Base-by-base conservation (phyloP, 2,329 filamentous ascomycete genomes). In the Orbilia oligospora region DNA sequence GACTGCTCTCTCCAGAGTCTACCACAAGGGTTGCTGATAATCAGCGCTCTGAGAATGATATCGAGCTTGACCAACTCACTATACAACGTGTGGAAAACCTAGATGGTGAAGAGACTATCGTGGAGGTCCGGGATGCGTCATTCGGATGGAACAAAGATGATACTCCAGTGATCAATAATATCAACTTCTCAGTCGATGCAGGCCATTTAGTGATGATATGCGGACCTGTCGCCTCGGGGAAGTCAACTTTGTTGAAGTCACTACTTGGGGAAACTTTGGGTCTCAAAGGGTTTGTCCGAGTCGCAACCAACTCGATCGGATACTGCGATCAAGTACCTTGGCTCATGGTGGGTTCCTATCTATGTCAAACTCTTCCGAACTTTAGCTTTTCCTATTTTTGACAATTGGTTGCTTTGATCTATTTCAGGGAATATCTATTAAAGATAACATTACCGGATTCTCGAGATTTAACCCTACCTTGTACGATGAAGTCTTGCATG, bases 201-300 rank as follows among this genome's bases (percentile, higher is more conserved):
- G 76, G 81, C 3, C 82, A 79, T 0, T 64, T 85, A 0, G 86
- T 83, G 12, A 83, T 86, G 76, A 49, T 87, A 1, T 81, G 86
- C 0, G 86, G 86, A 0, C 84, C 83, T 0, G 85, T 87, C 0
- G 86, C 86, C 0, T 85, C 84, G n/a, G 86, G 86, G 24, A 87
- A 87, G 63, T 85, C 85, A 0, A 84, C 83, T 0, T 78, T 87
- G 0, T 76, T 86, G 9, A 83, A 85, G 36, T 83, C 83, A 0
- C 81, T 87, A 0, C 79, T 86, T 0, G 85, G 86, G 0, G 86
- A 86, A 70, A 78, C 83, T 0, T 64, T 80, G 0, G 68, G 81
- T 2, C 53, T 81, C 0, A 69, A 76, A 0, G 85, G 85, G 0
- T 69, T 67, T 0, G 72, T 86, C n/a, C 80, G 71, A 0, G 69